phyloP scores from a whole-genome alignment of 805 yeast species.

The Deakozyma indianensis region DNA sequence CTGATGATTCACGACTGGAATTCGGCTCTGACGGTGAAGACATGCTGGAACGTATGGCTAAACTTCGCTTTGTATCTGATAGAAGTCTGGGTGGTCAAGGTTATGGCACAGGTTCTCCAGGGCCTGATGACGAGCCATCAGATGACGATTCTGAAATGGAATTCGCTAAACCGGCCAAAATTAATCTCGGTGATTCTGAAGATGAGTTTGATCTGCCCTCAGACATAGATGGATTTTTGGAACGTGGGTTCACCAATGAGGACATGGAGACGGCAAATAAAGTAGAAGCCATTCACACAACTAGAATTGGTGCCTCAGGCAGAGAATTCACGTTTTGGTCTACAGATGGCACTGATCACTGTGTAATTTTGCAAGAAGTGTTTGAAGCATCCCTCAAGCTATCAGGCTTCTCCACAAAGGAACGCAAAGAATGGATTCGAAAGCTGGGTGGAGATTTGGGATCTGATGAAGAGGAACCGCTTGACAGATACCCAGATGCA shows the following conservation, averaged over 20 bases:
- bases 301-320: background rate
- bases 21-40: background rate
- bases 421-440: background rate
- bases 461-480: background rate
- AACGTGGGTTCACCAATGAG: background rate
- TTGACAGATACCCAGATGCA: background rate
- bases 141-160: conserved; percentile 9
- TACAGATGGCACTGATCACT: background rate
- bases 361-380: background rate
- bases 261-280: background rate
- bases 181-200: background rate
- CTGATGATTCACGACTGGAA: background rate
- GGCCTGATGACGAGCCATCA: background rate
- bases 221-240: conserved; percentile 2
- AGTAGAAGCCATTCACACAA: background rate
- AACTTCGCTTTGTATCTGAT: background rate
- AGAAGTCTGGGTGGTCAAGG: background rate
- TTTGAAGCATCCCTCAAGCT: background rate
- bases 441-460: background rate
- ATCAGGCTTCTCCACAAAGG: background rate
- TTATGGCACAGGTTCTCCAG: background rate
- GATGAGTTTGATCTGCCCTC: background rate
- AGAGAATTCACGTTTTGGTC: background rate
- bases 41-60: background rate
- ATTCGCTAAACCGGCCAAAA: conserved; percentile 10